Evolutionary conservation across 108 stramenopile genomes (phyloP), one percentile per base, ranked within the genome.

Genomic region (Hondaea fermentalgiana): DNA sequence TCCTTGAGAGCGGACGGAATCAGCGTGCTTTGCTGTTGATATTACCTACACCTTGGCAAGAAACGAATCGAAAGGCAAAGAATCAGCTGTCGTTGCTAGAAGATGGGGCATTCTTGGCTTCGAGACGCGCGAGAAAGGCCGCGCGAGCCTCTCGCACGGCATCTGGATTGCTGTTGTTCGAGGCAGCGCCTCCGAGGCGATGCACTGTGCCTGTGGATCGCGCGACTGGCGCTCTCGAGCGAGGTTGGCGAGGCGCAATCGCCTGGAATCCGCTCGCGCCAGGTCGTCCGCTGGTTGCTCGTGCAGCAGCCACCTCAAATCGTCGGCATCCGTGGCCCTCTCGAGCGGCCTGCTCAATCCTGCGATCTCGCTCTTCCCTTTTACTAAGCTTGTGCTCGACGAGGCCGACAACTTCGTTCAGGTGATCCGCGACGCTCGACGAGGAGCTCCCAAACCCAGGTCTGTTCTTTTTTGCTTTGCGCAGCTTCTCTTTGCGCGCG

Each of bases 401-500:
- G 51, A 83, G 76, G 16, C 76, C 76, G 49, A 47, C 45, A 23
- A 83, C 76, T 45, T 83, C 76, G 28, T 83, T 83, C 17, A 83
- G 76, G 28, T 83, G 76, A 53, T 83, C 76, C n/a, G 76, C 76
- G 3, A 83, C 76, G 51, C 76, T 83, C 28, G 76, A 53, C 45
- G 51, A 47, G 3, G 76, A 83, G 76, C 76, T 83, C 14, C 76
- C 76, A 2, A 83, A 83, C 17, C 76, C 76, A 55, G 76, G 76
- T 23, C 76, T 21, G 25, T 28, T 47, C 76, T 83, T 47, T 23
- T 83, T 83, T 4, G 76, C 76, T 23, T 47, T 6, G n/a, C n/a
- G n/a, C 17, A 83, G 19, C 76, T 53, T 83, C 23, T 47, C 10
- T 45, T 53, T 47, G n/a, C 76, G 45, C 49, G 45, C 49, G 25